Conservation (phyloP, 495 filamentous ascomycete species). For the Aspergillus mulundensis region DNA sequence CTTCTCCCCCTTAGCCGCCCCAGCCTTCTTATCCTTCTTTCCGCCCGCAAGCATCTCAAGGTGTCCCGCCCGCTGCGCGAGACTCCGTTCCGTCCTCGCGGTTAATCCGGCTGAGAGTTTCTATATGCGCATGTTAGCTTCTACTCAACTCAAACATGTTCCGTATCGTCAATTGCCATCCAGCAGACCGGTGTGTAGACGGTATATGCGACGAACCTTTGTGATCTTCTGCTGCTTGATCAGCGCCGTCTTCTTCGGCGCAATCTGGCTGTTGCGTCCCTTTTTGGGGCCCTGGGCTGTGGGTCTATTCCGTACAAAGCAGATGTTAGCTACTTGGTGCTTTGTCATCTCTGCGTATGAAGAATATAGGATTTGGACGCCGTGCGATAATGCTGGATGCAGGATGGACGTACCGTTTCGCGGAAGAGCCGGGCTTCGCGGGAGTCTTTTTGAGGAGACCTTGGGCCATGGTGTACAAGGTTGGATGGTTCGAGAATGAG, state of each 20-base stretch:
- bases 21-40: slow-evolving; percentile 51
- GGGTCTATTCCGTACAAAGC: slow-evolving; percentile 10
- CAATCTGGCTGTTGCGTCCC: slow-evolving; percentile 55
- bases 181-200: too few species aligned
- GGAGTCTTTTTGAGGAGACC: slow-evolving; percentile 37
- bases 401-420: slow-evolving; percentile 33
- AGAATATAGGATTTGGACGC: too few species aligned
- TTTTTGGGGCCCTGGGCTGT: slow-evolving; percentile 42
- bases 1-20: slow-evolving; percentile 22
- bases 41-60: slow-evolving; percentile 63
- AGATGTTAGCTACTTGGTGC: too few species aligned
- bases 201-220: slow-evolving; percentile 47
- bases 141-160: not conserved
- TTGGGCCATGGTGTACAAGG: slow-evolving; percentile 30
- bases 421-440: slow-evolving; percentile 13
- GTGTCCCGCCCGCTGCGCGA: slow-evolving; percentile 70
- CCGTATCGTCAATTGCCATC: not conserved
- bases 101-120: slow-evolving; percentile 63
- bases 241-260: slow-evolving; percentile 62
- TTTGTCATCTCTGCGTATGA: not conserved
- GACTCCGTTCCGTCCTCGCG: slow-evolving; percentile 59
- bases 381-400: not conserved
- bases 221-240: slow-evolving; percentile 57
- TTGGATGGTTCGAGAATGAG: not conserved
- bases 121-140: slow-evolving; percentile 18